These are phyloP conservation scores for Argentina anserina DNA, from an alignment of 306 rosid genomes.

Conservation along the genomic window DNA sequence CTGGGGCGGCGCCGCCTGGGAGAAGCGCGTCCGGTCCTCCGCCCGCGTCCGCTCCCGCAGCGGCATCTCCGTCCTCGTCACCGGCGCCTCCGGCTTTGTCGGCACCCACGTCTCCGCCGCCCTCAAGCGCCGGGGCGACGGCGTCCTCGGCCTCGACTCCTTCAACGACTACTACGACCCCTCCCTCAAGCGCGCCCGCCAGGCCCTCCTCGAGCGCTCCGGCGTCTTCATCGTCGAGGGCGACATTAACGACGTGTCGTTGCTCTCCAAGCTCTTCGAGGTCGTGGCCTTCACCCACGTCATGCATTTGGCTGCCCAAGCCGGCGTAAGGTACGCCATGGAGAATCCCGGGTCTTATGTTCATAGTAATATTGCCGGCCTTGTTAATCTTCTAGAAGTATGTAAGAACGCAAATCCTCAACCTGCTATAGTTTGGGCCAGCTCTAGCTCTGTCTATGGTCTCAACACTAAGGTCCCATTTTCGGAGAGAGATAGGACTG, in stretches of 20 bases:
- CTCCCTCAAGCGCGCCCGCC: slow-evolving; percentile 75
- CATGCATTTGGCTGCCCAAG: slow-evolving; percentile 98
- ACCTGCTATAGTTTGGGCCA: slow-evolving; percentile 97
- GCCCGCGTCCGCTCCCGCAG: slow-evolving; percentile 63
- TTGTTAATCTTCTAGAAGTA: slow-evolving; percentile 84
- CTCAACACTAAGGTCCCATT: slow-evolving; percentile 91
- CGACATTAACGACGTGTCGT: slow-evolving; percentile 71
- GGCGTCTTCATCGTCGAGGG: slow-evolving; percentile 96
- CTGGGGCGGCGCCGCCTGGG: slow-evolving; percentile 95
- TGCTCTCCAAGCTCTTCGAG: slow-evolving; percentile 81
- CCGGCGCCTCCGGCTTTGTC: slow-evolving; percentile 91
- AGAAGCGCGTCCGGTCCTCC: slow-evolving; percentile 66
- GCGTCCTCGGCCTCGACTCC: slow-evolving; percentile 73
- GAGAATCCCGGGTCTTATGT: slow-evolving; percentile 93
- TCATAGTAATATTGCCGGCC: slow-evolving; percentile 92
- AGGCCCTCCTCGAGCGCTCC: slow-evolving; percentile 63
- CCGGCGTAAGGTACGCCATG: slow-evolving; percentile 99
- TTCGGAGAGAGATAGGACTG: slow-evolving; percentile 83
- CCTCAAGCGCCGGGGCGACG: slow-evolving; percentile 85
- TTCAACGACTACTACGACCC: slow-evolving; percentile 91
- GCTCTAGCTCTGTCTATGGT: slow-evolving; percentile 93
- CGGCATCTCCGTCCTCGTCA: slow-evolving; percentile 73
- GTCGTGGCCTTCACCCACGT: slow-evolving; percentile 92
- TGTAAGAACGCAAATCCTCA: slow-evolving; percentile 83
- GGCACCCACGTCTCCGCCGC: slow-evolving; percentile 93